Conservation (phyloP, 768 basidiomycete genomes). For the Boletus sensibilis region DNA sequence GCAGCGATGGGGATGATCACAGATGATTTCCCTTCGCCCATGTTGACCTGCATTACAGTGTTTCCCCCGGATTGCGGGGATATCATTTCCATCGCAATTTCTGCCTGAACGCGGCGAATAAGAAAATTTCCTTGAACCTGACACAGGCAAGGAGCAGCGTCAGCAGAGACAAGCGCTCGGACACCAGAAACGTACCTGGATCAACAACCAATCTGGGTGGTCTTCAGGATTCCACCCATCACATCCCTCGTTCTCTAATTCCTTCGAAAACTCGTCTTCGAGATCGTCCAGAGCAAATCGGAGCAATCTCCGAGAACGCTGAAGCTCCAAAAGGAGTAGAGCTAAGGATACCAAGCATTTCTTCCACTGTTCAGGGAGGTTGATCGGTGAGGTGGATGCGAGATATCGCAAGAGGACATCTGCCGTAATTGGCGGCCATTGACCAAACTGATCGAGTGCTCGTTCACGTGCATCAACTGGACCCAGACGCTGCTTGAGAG, state of each 20-base stretch:
- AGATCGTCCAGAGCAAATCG: slow-evolving; percentile 17
- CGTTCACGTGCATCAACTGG: slow-evolving; percentile 9
- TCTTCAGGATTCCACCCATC: slow-evolving; percentile 11
- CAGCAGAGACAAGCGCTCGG: not conserved
- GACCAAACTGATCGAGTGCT: slow-evolving; percentile 1
- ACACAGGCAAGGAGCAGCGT: not conserved
- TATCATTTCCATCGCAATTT: slow-evolving; percentile 44
- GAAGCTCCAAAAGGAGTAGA: slow-evolving; percentile 20
- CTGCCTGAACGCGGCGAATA: slow-evolving; percentile 33
- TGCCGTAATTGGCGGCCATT: slow-evolving; percentile 34
- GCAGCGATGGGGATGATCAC: slow-evolving; percentile 45
- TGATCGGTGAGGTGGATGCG: not conserved
- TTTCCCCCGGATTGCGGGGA: slow-evolving; percentile 34
- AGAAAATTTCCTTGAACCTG: slow-evolving; percentile 38
- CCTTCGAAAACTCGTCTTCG: slow-evolving; percentile 30
- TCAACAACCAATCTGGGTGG: slow-evolving; percentile 41
- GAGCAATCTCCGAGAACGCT: slow-evolving; percentile 1
- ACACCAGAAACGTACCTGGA: slow-evolving; percentile 32
- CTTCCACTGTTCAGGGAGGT: slow-evolving; percentile 27
- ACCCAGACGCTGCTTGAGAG: slow-evolving; percentile 8
- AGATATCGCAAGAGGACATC: not conserved
- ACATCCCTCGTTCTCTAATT: slow-evolving; percentile 20
- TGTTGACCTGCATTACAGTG: slow-evolving; percentile 47
- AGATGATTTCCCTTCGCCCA: slow-evolving; percentile 54
- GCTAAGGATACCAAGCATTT: slow-evolving; percentile 29